Base-by-base conservation (phyloP, 2,329 filamentous ascomycete species). In the Claviceps paspali region DNA sequence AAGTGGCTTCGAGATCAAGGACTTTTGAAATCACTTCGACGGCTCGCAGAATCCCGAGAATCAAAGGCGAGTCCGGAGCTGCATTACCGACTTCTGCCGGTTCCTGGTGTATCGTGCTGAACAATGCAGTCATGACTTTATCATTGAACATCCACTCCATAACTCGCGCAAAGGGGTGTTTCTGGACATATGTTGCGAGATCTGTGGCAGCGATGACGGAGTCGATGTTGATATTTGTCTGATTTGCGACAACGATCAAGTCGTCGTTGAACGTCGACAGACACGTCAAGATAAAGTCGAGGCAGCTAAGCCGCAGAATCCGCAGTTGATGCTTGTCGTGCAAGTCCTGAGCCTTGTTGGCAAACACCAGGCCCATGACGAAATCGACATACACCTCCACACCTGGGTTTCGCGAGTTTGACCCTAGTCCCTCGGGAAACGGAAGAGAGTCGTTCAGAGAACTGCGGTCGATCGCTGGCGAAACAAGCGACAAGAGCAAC, bases 131-230 rank as follows among this genome's bases (percentile, higher is more conserved):
- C 49, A 93, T 75, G 17, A 95, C 83, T 45, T 81, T 84, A 50
- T 92, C 84, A 52, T 93, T 95, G 58, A 93, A 94, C 59, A 98
- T 74, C 86, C 91, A 96, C 53, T 98, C 91, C 82, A 96, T 95
- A 12, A 93, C 79, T 41, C 92, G 76, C 3, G 83, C 78, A 51
- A 96, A 98, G 0, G 92, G 88, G 59, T 98, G 92, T 37, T 94
- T 70, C 18, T 77, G 75, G 41, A 91, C 76, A 53, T 98, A 99
- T 5, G 73, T 70, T 35, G 77, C 74, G 4, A 96, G 65, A 39
- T 82, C 82, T 3, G 79, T 80, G 4, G 83, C 70, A 29, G 70
- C 70, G 45, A 93, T 83, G 12, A 81, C 73, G 8, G 70, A 62
- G 53, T 95, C 86, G 12, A 93, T 76, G 19, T 73, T 65, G 22